Percentiles rank a stretch among this genome's conserved stretches.
Evolutionary conservation across 106 monocot species (phyloP).

Genomic region (Platanthera guangdongensis): DNA sequence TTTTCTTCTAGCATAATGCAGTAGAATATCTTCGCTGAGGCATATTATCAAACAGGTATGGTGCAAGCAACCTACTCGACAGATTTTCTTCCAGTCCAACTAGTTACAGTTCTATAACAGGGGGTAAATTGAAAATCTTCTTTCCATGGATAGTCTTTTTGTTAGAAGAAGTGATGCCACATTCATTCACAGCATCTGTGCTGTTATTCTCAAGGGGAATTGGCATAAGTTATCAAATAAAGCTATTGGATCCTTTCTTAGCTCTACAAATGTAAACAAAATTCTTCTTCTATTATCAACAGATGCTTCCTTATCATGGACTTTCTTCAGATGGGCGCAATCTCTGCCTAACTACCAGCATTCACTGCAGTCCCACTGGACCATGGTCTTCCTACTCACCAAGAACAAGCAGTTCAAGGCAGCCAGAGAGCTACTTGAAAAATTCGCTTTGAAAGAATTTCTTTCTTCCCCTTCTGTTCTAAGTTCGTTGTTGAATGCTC

Average conservation of each 20-base stretch:
- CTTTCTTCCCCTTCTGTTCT: constrained; percentile 62
- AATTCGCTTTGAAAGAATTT: constrained; percentile 34
- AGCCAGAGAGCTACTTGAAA: constrained; percentile 46
- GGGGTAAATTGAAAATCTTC: background rate
- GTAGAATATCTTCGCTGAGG: background rate
- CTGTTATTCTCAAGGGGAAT: constrained; percentile 49
- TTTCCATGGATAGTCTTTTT: constrained; percentile 2
- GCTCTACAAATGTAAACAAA: constrained; percentile 30
- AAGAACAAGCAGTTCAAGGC: constrained; percentile 22
- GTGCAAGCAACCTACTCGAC: background rate
- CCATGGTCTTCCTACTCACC: constrained; percentile 67
- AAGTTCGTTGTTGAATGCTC: constrained; percentile 20
- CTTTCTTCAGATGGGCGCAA: constrained; percentile 62
- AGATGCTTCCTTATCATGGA: constrained; percentile 32
- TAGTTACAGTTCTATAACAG: background rate
- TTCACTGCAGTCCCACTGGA: constrained; percentile 64
- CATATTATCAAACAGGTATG: background rate
- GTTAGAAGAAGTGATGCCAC: background rate
- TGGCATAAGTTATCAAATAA: constrained; percentile 20
- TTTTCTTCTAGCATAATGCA: too few relatives aligned
- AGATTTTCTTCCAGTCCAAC: background rate
- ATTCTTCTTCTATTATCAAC: constrained; percentile 45
- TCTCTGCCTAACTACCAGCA: constrained; percentile 56
- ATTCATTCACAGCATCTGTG: constrained; percentile 51
- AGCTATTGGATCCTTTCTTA: constrained; percentile 22